Base-by-base conservation (phyloP, 106 monocot species). In the Apostasia ramifera region DNA sequence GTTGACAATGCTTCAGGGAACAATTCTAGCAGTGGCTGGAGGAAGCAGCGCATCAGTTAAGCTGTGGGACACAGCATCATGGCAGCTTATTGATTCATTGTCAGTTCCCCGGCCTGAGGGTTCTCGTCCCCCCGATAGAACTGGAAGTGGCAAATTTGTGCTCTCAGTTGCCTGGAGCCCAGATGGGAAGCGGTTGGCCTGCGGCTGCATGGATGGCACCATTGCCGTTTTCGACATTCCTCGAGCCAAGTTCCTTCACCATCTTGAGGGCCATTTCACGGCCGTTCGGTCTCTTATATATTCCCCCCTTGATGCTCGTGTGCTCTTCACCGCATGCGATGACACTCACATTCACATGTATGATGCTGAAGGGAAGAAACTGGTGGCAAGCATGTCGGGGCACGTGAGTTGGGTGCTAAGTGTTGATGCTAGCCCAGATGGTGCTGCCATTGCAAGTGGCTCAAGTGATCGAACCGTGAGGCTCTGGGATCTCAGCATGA, bases 141-240 rank as follows among this genome's bases (percentile, higher is more conserved):
- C 72, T 59, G 80, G 80, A 11, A 67, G 78, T 38, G 87, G 85
- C 48, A 93, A 93, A 47, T 99, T 99, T 69, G 90, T 90, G 6
- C 84, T 99, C 38, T 93, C 98, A 3, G 98, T 99, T 39, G 93
- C 93, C 13, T 99, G 92, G 93, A 99, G 98, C 65, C 87, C 87
- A 3, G 98, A 99, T 46, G 98, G 98, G 1, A 74, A 61, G 37
- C 76, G 85, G 3, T 49, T 99, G 54, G 87, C 93, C 11, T 99
- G 93, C 47, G 90, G 92, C 8, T 90, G 90, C 15, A 88, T 85
- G 84, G 98, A 99, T 40, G 98, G 93, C 52, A 87, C 83, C 1
- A 68, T 99, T 46, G 81, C 92, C 8, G 67, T 99, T 41, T 99
- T 88, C 40, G 93, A 99, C 13, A 83, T 88, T 9, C 76, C 70